A percentile compares a stretch with the other conserved stretches of the same genome.
These are phyloP conservation scores for Ceratocystis ficicola DNA, from an alignment of 2,329 filamentous ascomycete genomes.

Conservation along the genomic window DNA sequence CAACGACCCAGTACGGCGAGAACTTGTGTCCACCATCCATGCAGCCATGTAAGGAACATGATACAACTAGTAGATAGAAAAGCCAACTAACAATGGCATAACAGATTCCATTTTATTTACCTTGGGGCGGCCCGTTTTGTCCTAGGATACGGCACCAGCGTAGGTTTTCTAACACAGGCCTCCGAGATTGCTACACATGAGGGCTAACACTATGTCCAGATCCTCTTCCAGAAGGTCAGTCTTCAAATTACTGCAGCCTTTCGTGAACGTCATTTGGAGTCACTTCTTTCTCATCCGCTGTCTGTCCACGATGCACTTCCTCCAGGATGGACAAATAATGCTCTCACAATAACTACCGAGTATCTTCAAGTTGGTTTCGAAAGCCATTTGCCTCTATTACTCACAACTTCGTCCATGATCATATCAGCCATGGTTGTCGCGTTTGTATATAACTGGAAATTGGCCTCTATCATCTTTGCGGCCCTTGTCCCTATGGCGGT, in stretches of 20 bases:
- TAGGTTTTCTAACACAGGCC: conserved; percentile 23
- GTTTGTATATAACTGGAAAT: conserved; percentile 40
- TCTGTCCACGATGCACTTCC: conserved; percentile 39
- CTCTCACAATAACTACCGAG: conserved; percentile 42
- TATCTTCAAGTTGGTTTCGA: conserved; percentile 44
- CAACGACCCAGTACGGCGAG: neutral
- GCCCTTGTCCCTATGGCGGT: conserved; percentile 34
- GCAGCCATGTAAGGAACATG: conserved; percentile 1
- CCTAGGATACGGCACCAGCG: conserved; percentile 28
- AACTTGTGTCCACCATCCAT: neutral
- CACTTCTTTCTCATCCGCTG: conserved; percentile 39
- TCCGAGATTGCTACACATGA: neutral
- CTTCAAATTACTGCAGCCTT: conserved; percentile 40
- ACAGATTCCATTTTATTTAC: conserved; percentile 25
- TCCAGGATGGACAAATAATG: conserved; percentile 38
- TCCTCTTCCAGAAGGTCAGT: conserved; percentile 23
- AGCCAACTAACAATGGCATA: neutral
- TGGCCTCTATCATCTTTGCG: conserved; percentile 40
- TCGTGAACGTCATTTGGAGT: conserved; percentile 38
- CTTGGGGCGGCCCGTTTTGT: conserved; percentile 30
- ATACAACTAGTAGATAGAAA: neutral
- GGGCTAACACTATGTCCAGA: conserved; percentile 2
- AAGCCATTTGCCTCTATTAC: conserved; percentile 36
- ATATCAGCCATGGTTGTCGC: conserved; percentile 39
- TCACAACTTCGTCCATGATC: conserved; percentile 33